These are phyloP conservation scores for Hyphodiscus sp. DNA, from an alignment of 2,329 filamentous ascomycete genomes.

Conservation along the genomic window DNA sequence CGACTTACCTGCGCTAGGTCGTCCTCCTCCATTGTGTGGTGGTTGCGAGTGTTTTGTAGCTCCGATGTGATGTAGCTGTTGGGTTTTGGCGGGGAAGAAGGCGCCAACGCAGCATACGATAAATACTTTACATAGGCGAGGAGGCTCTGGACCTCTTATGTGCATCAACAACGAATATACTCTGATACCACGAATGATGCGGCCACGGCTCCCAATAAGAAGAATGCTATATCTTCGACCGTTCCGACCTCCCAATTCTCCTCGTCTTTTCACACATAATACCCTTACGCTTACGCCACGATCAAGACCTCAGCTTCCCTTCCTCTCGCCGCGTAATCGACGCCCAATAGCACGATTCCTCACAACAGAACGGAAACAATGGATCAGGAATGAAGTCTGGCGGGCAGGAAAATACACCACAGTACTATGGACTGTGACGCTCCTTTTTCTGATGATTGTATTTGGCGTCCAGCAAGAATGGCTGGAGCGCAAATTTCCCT, in stretches of 20 bases:
- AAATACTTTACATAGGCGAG: no score
- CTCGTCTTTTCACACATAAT: constrained; percentile 52
- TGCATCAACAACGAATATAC: no score
- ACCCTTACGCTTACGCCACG: constrained; percentile 40
- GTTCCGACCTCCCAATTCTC: constrained; percentile 30
- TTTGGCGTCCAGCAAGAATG: constrained; percentile 66
- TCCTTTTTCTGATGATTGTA: constrained; percentile 53
- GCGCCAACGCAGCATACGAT: no score
- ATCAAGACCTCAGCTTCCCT: constrained; percentile 56
- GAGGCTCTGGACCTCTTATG: no score
- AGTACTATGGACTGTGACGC: constrained; percentile 58
- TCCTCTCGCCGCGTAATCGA: constrained; percentile 43
- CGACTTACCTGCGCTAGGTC: constrained; percentile 28
- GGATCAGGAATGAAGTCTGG: constrained; percentile 64
- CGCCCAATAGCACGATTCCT: constrained; percentile 55
- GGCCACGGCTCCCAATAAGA: constrained; percentile 29
- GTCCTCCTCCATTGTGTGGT: constrained; percentile 28
- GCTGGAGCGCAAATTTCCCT: constrained; percentile 70
- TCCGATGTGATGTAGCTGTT: not conserved
- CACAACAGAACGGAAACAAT: constrained; percentile 69
- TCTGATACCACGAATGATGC: constrained; percentile 14
- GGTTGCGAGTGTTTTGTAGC: not conserved
- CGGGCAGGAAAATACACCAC: constrained; percentile 61
- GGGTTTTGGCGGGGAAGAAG: no score
- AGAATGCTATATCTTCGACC: constrained; percentile 36